A percentile compares a stretch with the other conserved stretches of the same genome.
These are phyloP conservation scores for Gloeostereum incarnatum DNA, from an alignment of 768 basidiomycete species.

Conservation along the genomic window DNA sequence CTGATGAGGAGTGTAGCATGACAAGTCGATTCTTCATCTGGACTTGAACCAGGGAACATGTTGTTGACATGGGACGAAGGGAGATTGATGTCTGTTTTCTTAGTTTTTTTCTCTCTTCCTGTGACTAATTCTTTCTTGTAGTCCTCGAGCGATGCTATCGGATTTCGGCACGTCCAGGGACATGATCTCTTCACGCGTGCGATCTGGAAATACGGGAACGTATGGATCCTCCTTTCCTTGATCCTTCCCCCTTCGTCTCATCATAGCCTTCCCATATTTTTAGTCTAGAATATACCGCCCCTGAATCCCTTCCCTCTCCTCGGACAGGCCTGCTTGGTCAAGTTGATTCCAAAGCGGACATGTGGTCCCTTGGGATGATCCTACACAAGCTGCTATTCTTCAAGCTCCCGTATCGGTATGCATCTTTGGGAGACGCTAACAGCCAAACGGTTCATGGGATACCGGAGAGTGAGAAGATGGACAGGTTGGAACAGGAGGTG, in stretches of 20 bases:
- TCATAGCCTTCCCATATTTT: too few species aligned
- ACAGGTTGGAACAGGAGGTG: conserved; percentile 66
- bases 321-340: conserved; percentile 56
- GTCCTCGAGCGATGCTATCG: conserved; percentile 89
- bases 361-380: conserved; percentile 98
- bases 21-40: conserved; percentile 80
- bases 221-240: conserved; percentile 22
- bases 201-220: conserved; percentile 96
- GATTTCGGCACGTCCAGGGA: conserved; percentile 95
- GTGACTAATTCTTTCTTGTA: conserved; percentile 19
- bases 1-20: conserved; percentile 40
- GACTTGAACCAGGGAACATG: conserved; percentile 95
- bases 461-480: conserved; percentile 56
- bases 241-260: background rate
- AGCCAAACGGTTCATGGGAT: conserved; percentile 25
- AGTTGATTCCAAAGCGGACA: conserved; percentile 83
- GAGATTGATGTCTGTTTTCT: conserved; percentile 52
- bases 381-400: conserved; percentile 92
- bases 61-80: conserved; percentile 89
- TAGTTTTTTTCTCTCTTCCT: background rate
- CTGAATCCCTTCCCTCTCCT: conserved; percentile 73
- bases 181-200: conserved; percentile 56
- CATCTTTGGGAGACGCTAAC: conserved; percentile 47
- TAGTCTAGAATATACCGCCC: conserved; percentile 82
- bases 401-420: conserved; percentile 74